Conservation (phyloP, 192 early-diverging fungal genomes). For the Chytriomyces hyalinus region DNA sequence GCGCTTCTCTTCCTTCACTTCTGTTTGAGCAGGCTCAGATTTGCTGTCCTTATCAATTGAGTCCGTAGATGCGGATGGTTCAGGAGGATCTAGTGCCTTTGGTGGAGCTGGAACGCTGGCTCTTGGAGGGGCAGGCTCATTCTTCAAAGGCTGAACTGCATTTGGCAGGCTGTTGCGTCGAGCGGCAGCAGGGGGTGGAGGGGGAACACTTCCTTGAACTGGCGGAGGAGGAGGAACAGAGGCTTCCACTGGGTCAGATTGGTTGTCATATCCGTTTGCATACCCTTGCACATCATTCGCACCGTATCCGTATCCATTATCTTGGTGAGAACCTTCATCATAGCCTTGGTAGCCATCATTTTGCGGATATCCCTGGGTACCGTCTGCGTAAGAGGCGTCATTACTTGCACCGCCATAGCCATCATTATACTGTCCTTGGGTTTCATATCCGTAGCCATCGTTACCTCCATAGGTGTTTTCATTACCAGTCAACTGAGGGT, state of each 20-base stretch:
- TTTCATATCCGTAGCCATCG: background rate
- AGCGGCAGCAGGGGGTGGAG: constrained; percentile 1
- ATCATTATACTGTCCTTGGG: background rate
- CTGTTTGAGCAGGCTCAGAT: constrained; percentile 29
- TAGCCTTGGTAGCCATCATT: background rate
- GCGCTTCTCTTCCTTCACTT: constrained; percentile 36
- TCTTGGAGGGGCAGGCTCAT: background rate
- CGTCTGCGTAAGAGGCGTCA: background rate
- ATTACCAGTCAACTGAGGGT: constrained; percentile 8
- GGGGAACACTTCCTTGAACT: background rate
- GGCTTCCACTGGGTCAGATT: background rate
- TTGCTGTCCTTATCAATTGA: constrained; percentile 57
- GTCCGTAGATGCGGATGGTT: background rate
- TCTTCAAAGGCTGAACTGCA: background rate
- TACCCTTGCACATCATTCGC: background rate
- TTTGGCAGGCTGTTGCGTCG: background rate
- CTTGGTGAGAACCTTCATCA: background rate
- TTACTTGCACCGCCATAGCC: constrained; percentile 4
- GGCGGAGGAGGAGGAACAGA: constrained; percentile 4
- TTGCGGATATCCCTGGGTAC: background rate
- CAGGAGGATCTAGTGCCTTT: background rate
- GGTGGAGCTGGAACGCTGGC: background rate
- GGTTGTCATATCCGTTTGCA: background rate
- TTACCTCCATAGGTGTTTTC: background rate
- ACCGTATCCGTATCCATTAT: background rate